phyloP scores from a whole-genome alignment of 768 basidiomycete genomes.

The Tricholomella constricta region DNA sequence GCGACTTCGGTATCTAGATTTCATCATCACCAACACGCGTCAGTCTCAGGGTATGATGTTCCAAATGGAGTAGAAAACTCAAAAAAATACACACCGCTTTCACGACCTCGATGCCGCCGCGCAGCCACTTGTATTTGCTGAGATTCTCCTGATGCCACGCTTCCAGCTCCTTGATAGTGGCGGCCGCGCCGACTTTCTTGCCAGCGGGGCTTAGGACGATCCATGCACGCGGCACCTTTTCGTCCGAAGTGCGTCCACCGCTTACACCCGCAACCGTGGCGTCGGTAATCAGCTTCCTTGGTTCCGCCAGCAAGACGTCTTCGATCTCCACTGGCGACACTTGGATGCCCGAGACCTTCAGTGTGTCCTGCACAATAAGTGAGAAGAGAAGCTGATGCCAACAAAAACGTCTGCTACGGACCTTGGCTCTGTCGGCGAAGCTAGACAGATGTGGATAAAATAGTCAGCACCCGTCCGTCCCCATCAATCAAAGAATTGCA shows the following conservation, averaged over 20 bases:
- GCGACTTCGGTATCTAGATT: no score
- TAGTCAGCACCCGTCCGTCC: not conserved
- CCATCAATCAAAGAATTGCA: not conserved
- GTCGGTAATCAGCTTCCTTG: constrained; percentile 61
- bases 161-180: constrained; percentile 50
- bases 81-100: constrained; percentile 47
- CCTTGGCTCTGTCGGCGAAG: constrained; percentile 79
- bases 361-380: constrained; percentile 54
- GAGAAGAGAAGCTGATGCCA: not conserved
- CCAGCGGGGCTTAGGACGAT: constrained; percentile 64
- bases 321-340: constrained; percentile 85
- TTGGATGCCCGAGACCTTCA: constrained; percentile 79
- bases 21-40: no score
- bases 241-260: constrained; percentile 69
- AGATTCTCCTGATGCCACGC: constrained; percentile 62
- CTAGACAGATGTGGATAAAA: constrained; percentile 33
- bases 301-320: constrained; percentile 60
- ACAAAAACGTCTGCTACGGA: constrained; percentile 21
- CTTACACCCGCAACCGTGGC: constrained; percentile 73
- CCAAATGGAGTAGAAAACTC: not conserved
- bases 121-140: constrained; percentile 76
- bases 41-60: not conserved
- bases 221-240: constrained; percentile 80
- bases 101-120: constrained; percentile 71
- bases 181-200: constrained; percentile 43